phyloP scores from a whole-genome alignment of 768 basidiomycete species.

The Scleroderma bovista region DNA sequence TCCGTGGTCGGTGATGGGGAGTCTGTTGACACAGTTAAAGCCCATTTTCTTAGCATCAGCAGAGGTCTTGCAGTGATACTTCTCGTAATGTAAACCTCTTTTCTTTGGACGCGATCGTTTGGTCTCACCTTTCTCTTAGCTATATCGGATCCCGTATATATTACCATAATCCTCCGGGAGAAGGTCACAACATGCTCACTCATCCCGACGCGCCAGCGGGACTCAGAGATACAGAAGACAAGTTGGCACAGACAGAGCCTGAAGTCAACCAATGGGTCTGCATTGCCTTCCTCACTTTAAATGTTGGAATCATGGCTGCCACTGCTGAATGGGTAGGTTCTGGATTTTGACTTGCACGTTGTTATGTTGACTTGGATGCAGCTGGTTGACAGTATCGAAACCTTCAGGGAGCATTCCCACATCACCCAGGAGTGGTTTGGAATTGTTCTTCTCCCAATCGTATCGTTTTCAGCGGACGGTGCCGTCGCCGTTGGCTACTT shows the following conservation, averaged over 20 bases:
- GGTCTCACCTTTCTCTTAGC: constrained; percentile 26
- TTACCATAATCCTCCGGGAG: constrained; percentile 65
- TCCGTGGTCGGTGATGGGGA: constrained; percentile 1
- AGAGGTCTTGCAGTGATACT: constrained; percentile 61
- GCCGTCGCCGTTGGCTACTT: constrained; percentile 56
- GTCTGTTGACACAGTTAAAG: constrained; percentile 36
- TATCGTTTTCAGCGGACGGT: constrained; percentile 72
- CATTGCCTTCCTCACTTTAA: constrained; percentile 43
- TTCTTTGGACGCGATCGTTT: not conserved
- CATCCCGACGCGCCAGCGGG: constrained; percentile 40
- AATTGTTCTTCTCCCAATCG: constrained; percentile 61
- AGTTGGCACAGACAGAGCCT: constrained; percentile 37
- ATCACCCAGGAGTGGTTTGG: constrained; percentile 65
- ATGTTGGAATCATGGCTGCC: constrained; percentile 56
- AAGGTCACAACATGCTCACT: constrained; percentile 39
- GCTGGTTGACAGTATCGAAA: constrained; percentile 62
- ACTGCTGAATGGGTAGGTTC: constrained; percentile 65
- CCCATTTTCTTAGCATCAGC: constrained; percentile 53
- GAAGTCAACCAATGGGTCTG: constrained; percentile 62
- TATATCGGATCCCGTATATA: constrained; percentile 66
- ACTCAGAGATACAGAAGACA: constrained; percentile 23
- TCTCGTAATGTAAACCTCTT: constrained; percentile 45
- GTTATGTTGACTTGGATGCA: constrained; percentile 16
- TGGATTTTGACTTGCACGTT: too few species aligned
- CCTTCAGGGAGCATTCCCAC: constrained; percentile 37